phyloP scores from a whole-genome alignment of 257 asterid species.

The Striga asiatica region DNA sequence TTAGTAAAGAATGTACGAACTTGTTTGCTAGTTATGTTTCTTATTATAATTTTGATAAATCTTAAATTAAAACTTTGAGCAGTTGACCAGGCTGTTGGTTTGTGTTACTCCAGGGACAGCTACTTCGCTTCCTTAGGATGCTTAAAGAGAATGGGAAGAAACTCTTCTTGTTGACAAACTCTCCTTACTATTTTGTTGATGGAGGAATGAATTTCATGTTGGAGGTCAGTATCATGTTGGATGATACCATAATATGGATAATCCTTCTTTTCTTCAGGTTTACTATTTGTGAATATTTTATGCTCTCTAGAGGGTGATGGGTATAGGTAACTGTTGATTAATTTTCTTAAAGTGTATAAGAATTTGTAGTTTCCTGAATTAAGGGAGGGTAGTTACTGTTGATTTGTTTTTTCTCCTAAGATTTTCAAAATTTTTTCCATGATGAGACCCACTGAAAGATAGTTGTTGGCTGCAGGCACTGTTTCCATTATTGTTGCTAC shows the following conservation, averaged over 20 bases:
- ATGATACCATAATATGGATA: no score
- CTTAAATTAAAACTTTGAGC: constrained; percentile 1
- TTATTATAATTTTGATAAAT: background rate
- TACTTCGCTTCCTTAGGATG: constrained; percentile 62
- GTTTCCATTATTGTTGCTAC: background rate
- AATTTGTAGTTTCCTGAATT: no score
- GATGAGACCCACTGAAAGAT: background rate
- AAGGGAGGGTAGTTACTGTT: constrained; percentile 6
- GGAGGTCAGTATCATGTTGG: constrained; percentile 45
- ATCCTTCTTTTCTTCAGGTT: no score
- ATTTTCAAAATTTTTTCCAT: no score
- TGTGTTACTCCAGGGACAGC: constrained; percentile 48
- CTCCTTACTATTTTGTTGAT: constrained; percentile 89
- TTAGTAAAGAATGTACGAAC: constrained; percentile 73
- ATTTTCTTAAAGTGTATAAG: no score
- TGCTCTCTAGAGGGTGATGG: no score
- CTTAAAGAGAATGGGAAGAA: constrained; percentile 85
- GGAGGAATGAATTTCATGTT: constrained; percentile 92
- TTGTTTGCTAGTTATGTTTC: background rate
- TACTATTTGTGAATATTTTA: no score
- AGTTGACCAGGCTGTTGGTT: constrained; percentile 11
- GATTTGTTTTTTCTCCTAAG: background rate
- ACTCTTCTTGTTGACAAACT: constrained; percentile 87
- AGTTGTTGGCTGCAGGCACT: background rate
- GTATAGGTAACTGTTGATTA: no score